Conservation (phyloP, 305 asterid genomes). For the Rubia tinctorum region DNA sequence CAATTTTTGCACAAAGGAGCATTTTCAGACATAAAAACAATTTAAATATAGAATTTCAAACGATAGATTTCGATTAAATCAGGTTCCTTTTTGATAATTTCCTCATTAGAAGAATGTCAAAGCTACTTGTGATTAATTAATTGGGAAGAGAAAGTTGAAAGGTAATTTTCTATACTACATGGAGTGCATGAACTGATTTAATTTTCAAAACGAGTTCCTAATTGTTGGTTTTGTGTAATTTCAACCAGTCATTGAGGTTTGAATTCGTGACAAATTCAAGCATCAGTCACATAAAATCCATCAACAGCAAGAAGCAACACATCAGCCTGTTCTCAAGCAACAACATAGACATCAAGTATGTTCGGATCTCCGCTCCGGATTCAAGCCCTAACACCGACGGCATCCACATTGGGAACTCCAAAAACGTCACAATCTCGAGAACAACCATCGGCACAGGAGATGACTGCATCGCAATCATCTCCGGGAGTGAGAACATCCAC, state of each 20-base stretch:
- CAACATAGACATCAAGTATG: constrained; percentile 35
- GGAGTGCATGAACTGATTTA: no score
- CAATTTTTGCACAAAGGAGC: no score
- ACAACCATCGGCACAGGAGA: constrained; percentile 52
- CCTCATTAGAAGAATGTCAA: no score
- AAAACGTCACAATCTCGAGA: constrained; percentile 26
- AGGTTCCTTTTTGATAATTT: no score
- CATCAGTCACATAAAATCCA: constrained; percentile 35
- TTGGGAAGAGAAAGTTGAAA: no score
- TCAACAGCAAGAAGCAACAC: constrained; percentile 57
- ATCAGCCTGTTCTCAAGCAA: constrained; percentile 40
- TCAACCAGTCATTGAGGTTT: constrained; percentile 49
- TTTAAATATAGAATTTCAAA: no score
- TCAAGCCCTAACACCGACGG: constrained; percentile 69
- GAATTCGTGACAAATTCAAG: constrained; percentile 42
- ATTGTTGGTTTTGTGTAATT: background rate
- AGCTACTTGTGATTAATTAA: background rate
- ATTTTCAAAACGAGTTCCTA: background rate
- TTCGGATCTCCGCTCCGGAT: constrained; percentile 41
- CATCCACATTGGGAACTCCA: constrained; percentile 47
- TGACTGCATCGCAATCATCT: constrained; percentile 53
- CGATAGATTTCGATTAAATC: no score
- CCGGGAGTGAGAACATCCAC: constrained; percentile 40
- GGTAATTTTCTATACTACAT: no score
- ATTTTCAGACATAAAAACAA: no score